phyloP scores from a whole-genome alignment of 139 green algal species.

The Chlorella sp. region DNA sequence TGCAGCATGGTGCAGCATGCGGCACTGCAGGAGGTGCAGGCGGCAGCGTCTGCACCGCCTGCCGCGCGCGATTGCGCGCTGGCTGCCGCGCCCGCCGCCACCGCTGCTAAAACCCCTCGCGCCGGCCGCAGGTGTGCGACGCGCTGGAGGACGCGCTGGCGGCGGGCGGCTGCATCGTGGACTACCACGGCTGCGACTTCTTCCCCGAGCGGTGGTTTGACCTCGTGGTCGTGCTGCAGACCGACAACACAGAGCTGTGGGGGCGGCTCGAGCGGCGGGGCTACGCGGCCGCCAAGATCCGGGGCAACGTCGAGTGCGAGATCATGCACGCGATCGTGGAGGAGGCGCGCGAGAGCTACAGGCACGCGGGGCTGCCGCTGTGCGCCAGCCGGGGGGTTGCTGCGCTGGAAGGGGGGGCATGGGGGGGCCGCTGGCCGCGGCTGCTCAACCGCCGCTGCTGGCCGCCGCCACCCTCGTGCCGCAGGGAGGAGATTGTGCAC shows the following conservation, averaged over 20 bases:
- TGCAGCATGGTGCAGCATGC: too few relatives aligned
- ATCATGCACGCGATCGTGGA: conserved; percentile 98
- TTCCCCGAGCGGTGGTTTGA: conserved; percentile 99
- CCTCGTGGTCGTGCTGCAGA: conserved; percentile 92
- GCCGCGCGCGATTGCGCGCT: not conserved
- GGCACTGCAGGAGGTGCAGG: too few relatives aligned
- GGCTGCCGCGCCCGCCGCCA: too few relatives aligned
- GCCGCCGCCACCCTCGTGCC: conserved; percentile 4
- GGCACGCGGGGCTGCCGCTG: conserved; percentile 34
- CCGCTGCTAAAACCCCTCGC: too few relatives aligned
- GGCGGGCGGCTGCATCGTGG: conserved; percentile 85
- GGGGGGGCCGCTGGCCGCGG: not conserved
- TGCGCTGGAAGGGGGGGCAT: not conserved
- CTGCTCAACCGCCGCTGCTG: not conserved
- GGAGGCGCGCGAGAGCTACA: conserved; percentile 94
- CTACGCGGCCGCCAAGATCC: conserved; percentile 88
- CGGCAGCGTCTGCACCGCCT: too few relatives aligned
- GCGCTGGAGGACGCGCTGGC: conserved; percentile 84
- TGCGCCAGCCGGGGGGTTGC: not conserved
- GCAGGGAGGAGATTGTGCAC: conserved; percentile 85
- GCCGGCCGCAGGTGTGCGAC: conserved; percentile 81
- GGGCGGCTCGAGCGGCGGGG: conserved; percentile 81
- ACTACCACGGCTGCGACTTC: conserved; percentile 98
- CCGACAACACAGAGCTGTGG: conserved; percentile 90
- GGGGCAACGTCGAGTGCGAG: conserved; percentile 97